Evolutionary conservation across 2,329 filamentous ascomycete species (phyloP).

Genomic region (Fusarium euwallaceae): DNA sequence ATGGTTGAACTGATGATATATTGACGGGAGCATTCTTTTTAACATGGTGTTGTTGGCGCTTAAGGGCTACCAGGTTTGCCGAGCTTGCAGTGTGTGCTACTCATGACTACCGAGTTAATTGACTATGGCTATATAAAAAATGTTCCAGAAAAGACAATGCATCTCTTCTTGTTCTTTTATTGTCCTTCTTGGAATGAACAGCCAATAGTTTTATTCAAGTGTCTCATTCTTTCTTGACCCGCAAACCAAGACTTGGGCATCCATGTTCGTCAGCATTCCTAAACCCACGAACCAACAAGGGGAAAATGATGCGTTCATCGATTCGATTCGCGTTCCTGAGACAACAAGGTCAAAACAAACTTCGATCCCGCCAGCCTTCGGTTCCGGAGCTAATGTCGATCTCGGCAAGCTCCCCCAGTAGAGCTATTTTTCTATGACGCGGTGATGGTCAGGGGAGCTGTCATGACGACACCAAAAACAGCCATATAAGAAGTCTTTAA

Average conservation of each 20-base stretch:
- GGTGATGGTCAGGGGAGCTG: slow-evolving; percentile 25
- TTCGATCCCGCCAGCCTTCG: slow-evolving; percentile 7
- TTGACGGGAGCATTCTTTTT: neutral
- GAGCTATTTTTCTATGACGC: slow-evolving; percentile 37
- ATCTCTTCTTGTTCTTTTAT: too few species aligned
- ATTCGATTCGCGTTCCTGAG: slow-evolving; percentile 34
- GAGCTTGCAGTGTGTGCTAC: neutral
- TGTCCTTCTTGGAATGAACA: too few species aligned
- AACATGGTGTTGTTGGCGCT: neutral
- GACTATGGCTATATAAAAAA: neutral
- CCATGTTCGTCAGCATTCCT: slow-evolving; percentile 11
- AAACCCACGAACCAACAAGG: slow-evolving; percentile 8
- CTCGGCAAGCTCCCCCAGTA: slow-evolving; percentile 11
- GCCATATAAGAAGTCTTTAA: slow-evolving; percentile 20
- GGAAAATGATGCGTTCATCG: slow-evolving; percentile 35
- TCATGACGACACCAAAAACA: slow-evolving; percentile 38
- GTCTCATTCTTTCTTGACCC: neutral
- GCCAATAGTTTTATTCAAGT: too few species aligned
- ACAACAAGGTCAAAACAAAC: slow-evolving; percentile 18
- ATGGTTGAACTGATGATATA: too few species aligned
- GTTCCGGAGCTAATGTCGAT: slow-evolving; percentile 20
- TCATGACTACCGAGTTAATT: neutral
- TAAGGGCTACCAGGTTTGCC: neutral
- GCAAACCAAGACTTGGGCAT: neutral
- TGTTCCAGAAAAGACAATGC: too few species aligned